Base-by-base conservation (phyloP, 129 eudicot genomes). In the Chrysanthemum seticuspe region DNA sequence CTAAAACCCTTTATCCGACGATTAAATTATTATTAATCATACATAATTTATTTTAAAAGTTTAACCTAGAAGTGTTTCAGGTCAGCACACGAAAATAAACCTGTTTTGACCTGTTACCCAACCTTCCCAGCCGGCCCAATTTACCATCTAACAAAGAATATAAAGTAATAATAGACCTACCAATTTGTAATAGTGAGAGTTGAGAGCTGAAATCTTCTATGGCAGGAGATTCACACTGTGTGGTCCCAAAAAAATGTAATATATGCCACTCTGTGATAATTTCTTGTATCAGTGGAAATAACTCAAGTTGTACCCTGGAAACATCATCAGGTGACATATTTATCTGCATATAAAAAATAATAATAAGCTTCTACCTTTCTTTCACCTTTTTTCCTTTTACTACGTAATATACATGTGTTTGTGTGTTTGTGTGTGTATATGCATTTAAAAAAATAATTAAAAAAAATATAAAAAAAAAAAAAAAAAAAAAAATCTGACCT, bases 221-320 rank as follows among this genome's bases (percentile, higher is more conserved):
- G 5, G 89, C 77, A 48, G 85, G 91, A 63, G 96, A 80, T 83
- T 94, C 96, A 62, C 91, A 88, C 56, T 96, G 91, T 81, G 91
- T 83, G 44, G 93, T 94, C 19, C 83, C 89, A n/a, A 94, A 75
- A 75, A 81, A 90, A 83, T 86, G 89, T 68, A 90, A 78, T 70
- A 94, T 83, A 79, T 88, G 97, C 99, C 99, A 94, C 84, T 90
- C 99, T 0, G 91, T 79, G 44, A 90, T 74, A 71, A 80, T 78
- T 82, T 94, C 99, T 83, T 86, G 91, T 64, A 90, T 83, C 94
- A 90, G 77, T 19, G 99, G 99, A 73, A 88, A 76, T 67, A 94
- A 78, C 68, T 90, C 99, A 47, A 81, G 85, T 81, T 86, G 89
- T 61, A 94, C 80, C 82, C 86, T 86, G 36, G 88, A 88, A 72